A percentile compares a stretch with the other conserved stretches of the same genome.
Evolutionary conservation across 2,329 filamentous ascomycete species (phyloP).

Genomic region (Cladosporium oxysporum): DNA sequence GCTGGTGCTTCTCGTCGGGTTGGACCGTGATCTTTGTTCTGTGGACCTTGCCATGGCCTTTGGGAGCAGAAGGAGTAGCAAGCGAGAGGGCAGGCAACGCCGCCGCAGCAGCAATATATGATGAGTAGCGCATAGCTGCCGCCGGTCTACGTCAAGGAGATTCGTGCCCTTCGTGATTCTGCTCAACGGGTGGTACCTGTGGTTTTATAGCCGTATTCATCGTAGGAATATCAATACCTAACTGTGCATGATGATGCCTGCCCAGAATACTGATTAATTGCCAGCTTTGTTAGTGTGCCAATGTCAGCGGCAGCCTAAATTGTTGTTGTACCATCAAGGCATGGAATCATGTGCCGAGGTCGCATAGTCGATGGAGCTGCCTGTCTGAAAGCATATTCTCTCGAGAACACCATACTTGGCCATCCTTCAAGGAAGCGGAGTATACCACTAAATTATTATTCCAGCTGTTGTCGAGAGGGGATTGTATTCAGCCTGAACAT

Average conservation of each 20-base stretch:
- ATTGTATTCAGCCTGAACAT: not conserved
- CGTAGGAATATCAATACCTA: not conserved
- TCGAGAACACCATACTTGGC: not conserved
- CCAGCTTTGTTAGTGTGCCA: not conserved
- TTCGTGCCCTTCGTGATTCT: not conserved
- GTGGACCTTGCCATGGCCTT: not conserved
- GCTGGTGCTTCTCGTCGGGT: conserved; percentile 26
- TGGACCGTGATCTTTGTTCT: conserved; percentile 26
- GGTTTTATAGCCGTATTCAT: not conserved
- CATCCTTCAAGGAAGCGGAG: not conserved
- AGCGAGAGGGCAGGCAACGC: not conserved
- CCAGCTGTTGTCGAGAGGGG: not conserved
- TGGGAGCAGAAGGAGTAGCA: not conserved
- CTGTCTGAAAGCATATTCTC: not conserved
- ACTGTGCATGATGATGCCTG: not conserved
- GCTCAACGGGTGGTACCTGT: not conserved
- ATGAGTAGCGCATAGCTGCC: not conserved
- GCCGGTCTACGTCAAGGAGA: not conserved
- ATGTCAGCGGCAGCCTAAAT: not conserved
- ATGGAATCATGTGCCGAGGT: not conserved
- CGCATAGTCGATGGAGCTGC: not conserved
- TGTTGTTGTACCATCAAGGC: not conserved
- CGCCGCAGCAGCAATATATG: not conserved
- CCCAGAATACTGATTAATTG: not conserved
- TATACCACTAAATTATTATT: not conserved